phyloP scores from a whole-genome alignment of 1,139 yeast genomes.

The Kodamaea ohmeri region DNA sequence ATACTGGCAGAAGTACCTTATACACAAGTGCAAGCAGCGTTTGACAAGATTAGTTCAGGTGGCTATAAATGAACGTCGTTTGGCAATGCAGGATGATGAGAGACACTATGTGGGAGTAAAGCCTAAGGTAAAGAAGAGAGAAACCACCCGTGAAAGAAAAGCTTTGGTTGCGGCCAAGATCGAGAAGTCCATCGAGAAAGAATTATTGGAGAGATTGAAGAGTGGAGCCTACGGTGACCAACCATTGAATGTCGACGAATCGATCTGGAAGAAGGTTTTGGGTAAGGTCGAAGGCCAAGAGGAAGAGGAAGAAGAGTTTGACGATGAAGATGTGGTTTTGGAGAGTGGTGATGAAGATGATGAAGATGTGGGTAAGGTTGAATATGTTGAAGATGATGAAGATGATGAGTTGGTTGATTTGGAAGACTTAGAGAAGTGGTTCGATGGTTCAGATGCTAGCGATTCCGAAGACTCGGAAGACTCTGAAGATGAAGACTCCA shows the following conservation, averaged over 20 bases:
- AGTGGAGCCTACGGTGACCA: conserved; percentile 98
- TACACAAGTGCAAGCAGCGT: conserved; percentile 94
- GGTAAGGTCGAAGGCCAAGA: conserved; percentile 63
- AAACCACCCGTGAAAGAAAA: conserved; percentile 89
- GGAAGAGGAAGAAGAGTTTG: conserved; percentile 63
- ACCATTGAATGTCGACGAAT: conserved; percentile 94
- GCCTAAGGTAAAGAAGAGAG: conserved; percentile 92
- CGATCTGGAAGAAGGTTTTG: conserved; percentile 91
- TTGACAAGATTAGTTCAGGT: conserved; percentile 92
- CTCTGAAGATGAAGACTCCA: conserved; percentile 28
- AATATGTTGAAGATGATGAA: conserved; percentile 81
- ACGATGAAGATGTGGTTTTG: conserved; percentile 54
- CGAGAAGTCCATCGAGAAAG: conserved; percentile 95
- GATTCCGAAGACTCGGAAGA: conserved; percentile 36
- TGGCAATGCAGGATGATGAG: conserved; percentile 88
- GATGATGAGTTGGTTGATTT: conserved; percentile 88
- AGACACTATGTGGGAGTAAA: conserved; percentile 89
- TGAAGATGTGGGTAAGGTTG: conserved; percentile 74
- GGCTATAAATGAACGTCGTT: conserved; percentile 91
- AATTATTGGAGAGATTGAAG: conserved; percentile 87
- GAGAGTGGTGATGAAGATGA: conserved; percentile 56
- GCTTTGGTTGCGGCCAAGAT: conserved; percentile 96
- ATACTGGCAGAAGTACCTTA: conserved; percentile 90
- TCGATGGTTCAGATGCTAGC: conserved; percentile 58
- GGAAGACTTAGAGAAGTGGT: conserved; percentile 90